These are phyloP conservation scores for Hemileccinum impolitum DNA, from an alignment of 768 basidiomycete species.

Conservation along the genomic window DNA sequence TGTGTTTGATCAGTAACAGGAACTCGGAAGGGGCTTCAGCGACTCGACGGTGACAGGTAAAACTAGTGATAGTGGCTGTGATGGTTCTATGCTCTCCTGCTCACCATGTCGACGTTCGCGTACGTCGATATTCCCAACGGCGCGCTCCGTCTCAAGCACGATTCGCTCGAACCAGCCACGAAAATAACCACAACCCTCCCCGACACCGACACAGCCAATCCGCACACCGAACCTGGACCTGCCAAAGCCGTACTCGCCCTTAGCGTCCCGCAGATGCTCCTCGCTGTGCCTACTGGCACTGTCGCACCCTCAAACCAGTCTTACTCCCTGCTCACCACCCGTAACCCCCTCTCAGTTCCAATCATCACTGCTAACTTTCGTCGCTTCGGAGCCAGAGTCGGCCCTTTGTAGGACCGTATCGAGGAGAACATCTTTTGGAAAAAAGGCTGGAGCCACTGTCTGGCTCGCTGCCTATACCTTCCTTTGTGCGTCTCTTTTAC, in stretches of 20 bases:
- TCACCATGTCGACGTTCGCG: constrained; percentile 35
- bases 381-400: constrained; percentile 66
- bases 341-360: constrained; percentile 72
- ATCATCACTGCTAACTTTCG: constrained; percentile 65
- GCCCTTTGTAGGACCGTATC: constrained; percentile 78
- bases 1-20: background rate
- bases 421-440: constrained; percentile 88
- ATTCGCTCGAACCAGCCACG: constrained; percentile 35
- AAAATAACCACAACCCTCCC: constrained; percentile 43
- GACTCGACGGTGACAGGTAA: too few species aligned
- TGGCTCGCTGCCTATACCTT: constrained; percentile 81
- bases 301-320: too few species aligned
- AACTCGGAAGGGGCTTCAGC: background rate
- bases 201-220: background rate
- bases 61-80: too few species aligned
- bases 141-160: constrained; percentile 33
- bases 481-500: constrained; percentile 56
- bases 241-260: constrained; percentile 35
- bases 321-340: constrained; percentile 48
- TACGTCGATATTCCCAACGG: constrained; percentile 41
- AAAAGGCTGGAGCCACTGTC: constrained; percentile 59
- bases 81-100: too few species aligned
- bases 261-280: constrained; percentile 41
- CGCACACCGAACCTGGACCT: constrained; percentile 6
- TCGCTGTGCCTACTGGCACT: too few species aligned